Percentiles rank a stretch among this genome's conserved stretches.
Conservation (phyloP, 2,329 filamentous ascomycete species). For the Monascus ruber region DNA sequence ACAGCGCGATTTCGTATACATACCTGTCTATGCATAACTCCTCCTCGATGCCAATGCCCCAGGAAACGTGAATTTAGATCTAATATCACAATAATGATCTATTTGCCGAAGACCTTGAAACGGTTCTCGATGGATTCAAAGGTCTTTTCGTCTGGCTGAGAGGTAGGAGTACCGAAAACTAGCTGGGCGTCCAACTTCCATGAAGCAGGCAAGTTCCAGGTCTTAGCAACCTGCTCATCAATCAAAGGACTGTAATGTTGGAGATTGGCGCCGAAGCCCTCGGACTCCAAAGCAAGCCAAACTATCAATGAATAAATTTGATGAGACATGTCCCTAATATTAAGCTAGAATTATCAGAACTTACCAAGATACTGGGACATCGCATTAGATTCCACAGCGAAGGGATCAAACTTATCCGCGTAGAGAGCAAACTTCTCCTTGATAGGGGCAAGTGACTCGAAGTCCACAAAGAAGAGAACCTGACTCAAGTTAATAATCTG, state of each 20-base stretch:
- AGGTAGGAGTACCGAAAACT: constrained; percentile 53
- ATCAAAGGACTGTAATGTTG: constrained; percentile 88
- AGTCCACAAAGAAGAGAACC: constrained; percentile 76
- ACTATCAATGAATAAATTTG: constrained; percentile 21
- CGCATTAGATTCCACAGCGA: constrained; percentile 62
- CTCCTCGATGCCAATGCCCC: no score
- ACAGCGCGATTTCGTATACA: no score
- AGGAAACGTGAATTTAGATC: no score
- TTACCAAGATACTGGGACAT: constrained; percentile 60
- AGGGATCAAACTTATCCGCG: constrained; percentile 68
- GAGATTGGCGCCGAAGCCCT: constrained; percentile 75
- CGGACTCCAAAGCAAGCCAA: constrained; percentile 71
- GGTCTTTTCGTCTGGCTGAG: constrained; percentile 13
- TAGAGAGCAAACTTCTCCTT: constrained; percentile 55
- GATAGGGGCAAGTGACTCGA: constrained; percentile 50
- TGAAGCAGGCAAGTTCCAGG: constrained; percentile 57
- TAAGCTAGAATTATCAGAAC: constrained; percentile 1
- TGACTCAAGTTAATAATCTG: constrained; percentile 1
- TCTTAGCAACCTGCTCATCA: constrained; percentile 55
- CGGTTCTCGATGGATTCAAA: constrained; percentile 20
- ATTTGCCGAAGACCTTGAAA: constrained; percentile 26
- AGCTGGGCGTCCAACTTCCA: constrained; percentile 77
- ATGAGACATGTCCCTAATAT: not conserved
- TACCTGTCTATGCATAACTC: no score
- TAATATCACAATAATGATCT: no score